Evolutionary conservation across 805 yeast species (phyloP), one percentile per base, ranked within the genome.

Genomic region (Myxozyma nipponensis): DNA sequence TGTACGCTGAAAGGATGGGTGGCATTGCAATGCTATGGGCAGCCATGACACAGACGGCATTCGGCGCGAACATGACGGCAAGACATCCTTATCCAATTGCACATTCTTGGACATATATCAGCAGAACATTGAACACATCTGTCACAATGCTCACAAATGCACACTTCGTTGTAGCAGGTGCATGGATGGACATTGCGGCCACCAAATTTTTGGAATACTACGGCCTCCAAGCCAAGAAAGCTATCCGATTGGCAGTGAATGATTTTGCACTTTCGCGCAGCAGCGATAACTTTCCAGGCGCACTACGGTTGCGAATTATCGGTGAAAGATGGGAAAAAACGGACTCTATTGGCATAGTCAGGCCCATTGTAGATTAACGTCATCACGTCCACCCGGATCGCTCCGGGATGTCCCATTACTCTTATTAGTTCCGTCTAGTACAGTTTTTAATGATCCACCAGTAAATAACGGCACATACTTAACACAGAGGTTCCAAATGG

Each of bases 171-270:
- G 77, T 84, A 1, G 75, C 82, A 3, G 83, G 87, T 1, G 78
- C 84, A 30, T 90, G 97, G 97, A 88, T 97, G 95, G 98, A 93
- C 58, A 80, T 89, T 3, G 74, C 84, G 43, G 90, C 86, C 0
- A 54, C 59, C 6, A 73, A 79, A 38, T 78, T 91, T 49, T 46
- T 74, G 5, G 62, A 63, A 7, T 75, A 73, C 1, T 91, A 81
- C 65, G 89, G 90, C 0, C 66, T 56, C 3, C 98, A 91, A 69
- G 93, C 79, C 2, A 48, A 40, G 3, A 93, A 93, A 64, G 47
- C 88, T 25, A 59, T 89, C 50, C 59, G 56, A 5, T n/a, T 35
- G 21, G 56, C 77, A 9, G 63, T 79, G 4, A 73, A 77, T 50
- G 64, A 63, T 2, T 72, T 66, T 0, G 82, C 89, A 82, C 76